Base-by-base conservation (phyloP, 441 rosid species). In the Raphanus hybrid region DNA sequence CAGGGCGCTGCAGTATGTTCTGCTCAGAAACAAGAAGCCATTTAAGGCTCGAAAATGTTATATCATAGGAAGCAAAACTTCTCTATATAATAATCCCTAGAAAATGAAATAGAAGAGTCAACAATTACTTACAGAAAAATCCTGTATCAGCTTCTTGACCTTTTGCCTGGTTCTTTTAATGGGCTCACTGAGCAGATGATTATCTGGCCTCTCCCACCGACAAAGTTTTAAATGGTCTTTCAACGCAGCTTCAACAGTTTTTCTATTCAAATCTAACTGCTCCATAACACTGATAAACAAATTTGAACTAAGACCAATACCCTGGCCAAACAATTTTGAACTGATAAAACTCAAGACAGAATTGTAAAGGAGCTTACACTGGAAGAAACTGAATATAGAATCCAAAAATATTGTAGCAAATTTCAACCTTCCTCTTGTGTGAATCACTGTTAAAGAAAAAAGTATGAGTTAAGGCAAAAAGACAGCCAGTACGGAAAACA, bases 361-460 rank as follows among this genome's bases (percentile, higher is more conserved):
- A 64, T 6, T 41, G 11, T 16, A 75, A 5, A 78, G 63, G 70
- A 78, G 82, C 92, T 90, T 80, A 92, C 99, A 76, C 74, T 5
- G 98, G 98, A 83, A 92, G 89, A 84, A 90, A 88, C 79, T 96
- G 99, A 72, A 90, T 79, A 74, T 92, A 91, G 86, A 89, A 88
- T 58, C 99, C 99, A 82, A 89, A 92, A 45, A 88, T 63, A 80
- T 96, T 96, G 91, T 92, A 96, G 69, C 96, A 81, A 64, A 94
- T 87, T 74, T 82, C 85, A 81, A 90, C 69, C 76, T 82, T 90
- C 77, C 78, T 86, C 81, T 84, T 86, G 80, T 88, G 90, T 87
- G 80, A 65, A 54, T 80, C 78, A 76, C 99, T 96, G 88, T 82
- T 83, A 52, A 69, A 58, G 54, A 62, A 61, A 63, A 23, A 70